A percentile compares a stretch with the other conserved stretches of the same genome.
These are phyloP conservation scores for Forsythia viridissima DNA, from an alignment of 257 asterid species.

Conservation along the genomic window DNA sequence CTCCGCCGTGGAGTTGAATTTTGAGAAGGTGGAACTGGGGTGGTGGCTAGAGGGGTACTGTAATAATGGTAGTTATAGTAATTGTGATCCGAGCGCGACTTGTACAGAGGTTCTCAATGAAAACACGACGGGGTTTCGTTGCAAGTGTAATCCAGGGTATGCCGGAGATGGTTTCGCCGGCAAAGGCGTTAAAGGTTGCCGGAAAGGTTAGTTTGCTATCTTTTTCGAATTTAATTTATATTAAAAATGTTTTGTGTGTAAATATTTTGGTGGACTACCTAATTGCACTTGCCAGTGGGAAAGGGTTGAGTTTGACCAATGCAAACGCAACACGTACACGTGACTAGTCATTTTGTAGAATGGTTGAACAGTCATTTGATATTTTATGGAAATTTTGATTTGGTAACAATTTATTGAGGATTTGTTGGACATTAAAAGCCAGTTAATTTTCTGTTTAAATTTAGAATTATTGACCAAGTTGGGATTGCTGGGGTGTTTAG, in stretches of 20 bases:
- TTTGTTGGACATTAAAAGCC: too few species aligned
- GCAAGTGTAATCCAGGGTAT: conserved; percentile 65
- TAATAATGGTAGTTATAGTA: not conserved
- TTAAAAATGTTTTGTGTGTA: not conserved
- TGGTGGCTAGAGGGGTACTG: conserved; percentile 83
- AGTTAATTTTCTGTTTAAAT: not conserved
- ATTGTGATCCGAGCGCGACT: conserved; percentile 46
- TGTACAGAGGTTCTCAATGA: conserved; percentile 24
- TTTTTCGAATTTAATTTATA: not conserved
- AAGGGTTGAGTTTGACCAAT: conserved; percentile 11
- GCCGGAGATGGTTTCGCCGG: conserved; percentile 70
- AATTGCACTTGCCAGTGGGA: conserved; percentile 24
- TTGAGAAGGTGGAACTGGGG: conserved; percentile 62
- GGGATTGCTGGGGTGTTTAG: not conserved
- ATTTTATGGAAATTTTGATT: not conserved
- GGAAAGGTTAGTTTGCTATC: conserved; percentile 48
- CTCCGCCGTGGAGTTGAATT: conserved; percentile 43
- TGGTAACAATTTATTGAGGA: too few species aligned
- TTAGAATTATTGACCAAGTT: conserved; percentile 2
- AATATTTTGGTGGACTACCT: conserved; percentile 20
- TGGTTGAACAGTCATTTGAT: not conserved
- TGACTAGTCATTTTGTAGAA: not conserved
- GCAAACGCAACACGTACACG: not conserved
- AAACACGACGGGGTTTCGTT: conserved; percentile 41
- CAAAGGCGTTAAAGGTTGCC: conserved; percentile 51